Evolutionary conservation across 495 filamentous ascomycete species (phyloP).

Genomic region (Rostrohypoxylon terebratum): DNA sequence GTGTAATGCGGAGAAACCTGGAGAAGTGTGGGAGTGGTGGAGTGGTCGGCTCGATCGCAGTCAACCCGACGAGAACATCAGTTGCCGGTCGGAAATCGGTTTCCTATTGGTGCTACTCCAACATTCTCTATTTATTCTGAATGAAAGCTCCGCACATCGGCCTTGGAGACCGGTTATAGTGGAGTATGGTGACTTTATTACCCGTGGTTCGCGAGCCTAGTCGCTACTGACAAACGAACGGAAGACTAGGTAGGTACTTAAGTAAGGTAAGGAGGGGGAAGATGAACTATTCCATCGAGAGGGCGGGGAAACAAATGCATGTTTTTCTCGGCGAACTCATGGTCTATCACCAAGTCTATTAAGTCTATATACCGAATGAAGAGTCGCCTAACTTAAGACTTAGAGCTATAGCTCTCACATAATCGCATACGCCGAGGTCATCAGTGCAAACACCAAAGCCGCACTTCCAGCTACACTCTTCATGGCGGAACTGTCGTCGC

Average conservation of each 20-base stretch:
- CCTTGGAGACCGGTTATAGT: slow-evolving; percentile 3
- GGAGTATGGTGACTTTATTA: not conserved
- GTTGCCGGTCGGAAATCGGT: slow-evolving; percentile 4
- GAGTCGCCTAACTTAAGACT: slow-evolving; percentile 1
- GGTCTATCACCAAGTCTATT: not conserved
- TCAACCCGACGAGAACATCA: slow-evolving; percentile 5
- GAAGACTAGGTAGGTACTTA: too few species aligned
- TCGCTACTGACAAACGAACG: not conserved
- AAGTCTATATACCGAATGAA: not conserved
- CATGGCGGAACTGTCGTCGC: slow-evolving; percentile 1
- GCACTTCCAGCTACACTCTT: slow-evolving; percentile 6
- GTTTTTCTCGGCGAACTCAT: not conserved
- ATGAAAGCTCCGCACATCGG: slow-evolving; percentile 1
- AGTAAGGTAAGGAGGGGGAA: not conserved
- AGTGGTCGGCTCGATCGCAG: slow-evolving; percentile 6
- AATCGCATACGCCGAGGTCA: slow-evolving; percentile 2
- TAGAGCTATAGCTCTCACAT: not conserved
- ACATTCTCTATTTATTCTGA: not conserved
- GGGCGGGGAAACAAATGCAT: not conserved
- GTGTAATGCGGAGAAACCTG: slow-evolving; percentile 8
- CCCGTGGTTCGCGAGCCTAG: not conserved
- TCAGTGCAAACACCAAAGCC: slow-evolving; percentile 14
- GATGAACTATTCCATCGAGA: not conserved
- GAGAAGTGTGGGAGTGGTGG: not conserved
- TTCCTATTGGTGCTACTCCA: not conserved